phyloP scores from a whole-genome alignment of 2,329 filamentous ascomycete genomes.

The Penicillium sp. region DNA sequence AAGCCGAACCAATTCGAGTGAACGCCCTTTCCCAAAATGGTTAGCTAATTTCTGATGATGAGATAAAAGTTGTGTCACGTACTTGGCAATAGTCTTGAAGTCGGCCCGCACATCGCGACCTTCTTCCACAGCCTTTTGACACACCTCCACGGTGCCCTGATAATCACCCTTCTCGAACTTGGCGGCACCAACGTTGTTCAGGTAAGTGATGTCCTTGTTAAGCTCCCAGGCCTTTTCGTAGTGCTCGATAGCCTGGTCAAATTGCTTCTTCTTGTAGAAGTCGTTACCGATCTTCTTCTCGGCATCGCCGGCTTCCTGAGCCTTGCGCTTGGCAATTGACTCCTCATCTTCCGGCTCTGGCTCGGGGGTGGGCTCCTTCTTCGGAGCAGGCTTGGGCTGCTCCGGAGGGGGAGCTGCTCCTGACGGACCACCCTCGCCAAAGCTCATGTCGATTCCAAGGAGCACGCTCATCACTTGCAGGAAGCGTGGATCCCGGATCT shows the following conservation, averaged over 20 bases:
- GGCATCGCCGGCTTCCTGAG: conserved; percentile 87
- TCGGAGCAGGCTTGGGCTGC: conserved; percentile 57
- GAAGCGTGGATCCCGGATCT: conserved; percentile 88
- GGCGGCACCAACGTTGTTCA: conserved; percentile 93
- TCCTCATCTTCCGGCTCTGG: conserved; percentile 78
- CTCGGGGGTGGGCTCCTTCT: conserved; percentile 60
- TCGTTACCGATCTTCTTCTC: conserved; percentile 93
- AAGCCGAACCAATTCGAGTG: conserved; percentile 86
- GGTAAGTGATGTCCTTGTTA: conserved; percentile 93
- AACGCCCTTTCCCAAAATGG: conserved; percentile 59
- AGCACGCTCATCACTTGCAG: conserved; percentile 90
- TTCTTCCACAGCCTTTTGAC: conserved; percentile 83
- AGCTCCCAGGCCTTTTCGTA: conserved; percentile 94
- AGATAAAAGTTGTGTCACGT: conserved; percentile 20
- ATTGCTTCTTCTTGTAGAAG: conserved; percentile 97
- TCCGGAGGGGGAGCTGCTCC: conserved; percentile 62
- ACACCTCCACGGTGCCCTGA: conserved; percentile 78
- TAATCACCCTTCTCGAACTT: conserved; percentile 96
- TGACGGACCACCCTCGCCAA: conserved; percentile 50
- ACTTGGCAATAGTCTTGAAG: conserved; percentile 98
- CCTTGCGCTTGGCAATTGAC: conserved; percentile 75
- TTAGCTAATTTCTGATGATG: conserved; percentile 1
- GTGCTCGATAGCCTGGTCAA: conserved; percentile 90
- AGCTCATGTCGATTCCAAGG: conserved; percentile 88
- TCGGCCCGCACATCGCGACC: conserved; percentile 87